Evolutionary conservation across 1,284 basidiomycete genomes (phyloP).

Genomic region (Sporisorium exsertum): DNA sequence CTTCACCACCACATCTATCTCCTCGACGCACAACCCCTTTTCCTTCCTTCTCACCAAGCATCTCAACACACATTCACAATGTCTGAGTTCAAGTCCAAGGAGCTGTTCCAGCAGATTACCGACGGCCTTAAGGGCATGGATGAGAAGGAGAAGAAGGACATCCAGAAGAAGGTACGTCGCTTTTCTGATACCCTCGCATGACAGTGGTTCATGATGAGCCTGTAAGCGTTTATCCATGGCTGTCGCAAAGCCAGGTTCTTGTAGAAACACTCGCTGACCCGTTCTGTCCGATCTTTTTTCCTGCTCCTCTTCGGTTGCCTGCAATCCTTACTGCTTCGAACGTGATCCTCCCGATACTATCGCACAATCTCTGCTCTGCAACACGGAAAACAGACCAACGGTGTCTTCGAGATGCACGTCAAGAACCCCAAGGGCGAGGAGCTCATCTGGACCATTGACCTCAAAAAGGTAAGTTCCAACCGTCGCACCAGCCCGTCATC

Average conservation of each 20-base stretch:
- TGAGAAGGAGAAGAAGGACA: constrained; percentile 80
- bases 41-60: not conserved
- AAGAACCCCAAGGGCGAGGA: constrained; percentile 82
- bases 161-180: constrained; percentile 87
- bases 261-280: not conserved
- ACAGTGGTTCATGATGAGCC: not conserved
- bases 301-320: not conserved
- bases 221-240: not conserved
- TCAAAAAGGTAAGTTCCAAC: constrained; percentile 78
- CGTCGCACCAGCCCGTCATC: not conserved
- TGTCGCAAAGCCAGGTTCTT: not conserved
- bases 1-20: constrained; percentile 8
- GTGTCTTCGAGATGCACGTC: constrained; percentile 88
- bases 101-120: constrained; percentile 73
- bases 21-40: not conserved
- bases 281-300: not conserved
- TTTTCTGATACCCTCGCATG: not conserved
- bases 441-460: constrained; percentile 82
- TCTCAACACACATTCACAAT: constrained; percentile 42
- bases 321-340: too few relatives aligned
- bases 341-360: not conserved
- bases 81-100: constrained; percentile 66
- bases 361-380: not conserved
- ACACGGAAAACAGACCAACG: constrained; percentile 78
- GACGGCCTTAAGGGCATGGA: constrained; percentile 76